These are phyloP conservation scores for Daldinia eschscholtzii DNA, from an alignment of 2,329 filamentous ascomycete species.

Conservation along the genomic window DNA sequence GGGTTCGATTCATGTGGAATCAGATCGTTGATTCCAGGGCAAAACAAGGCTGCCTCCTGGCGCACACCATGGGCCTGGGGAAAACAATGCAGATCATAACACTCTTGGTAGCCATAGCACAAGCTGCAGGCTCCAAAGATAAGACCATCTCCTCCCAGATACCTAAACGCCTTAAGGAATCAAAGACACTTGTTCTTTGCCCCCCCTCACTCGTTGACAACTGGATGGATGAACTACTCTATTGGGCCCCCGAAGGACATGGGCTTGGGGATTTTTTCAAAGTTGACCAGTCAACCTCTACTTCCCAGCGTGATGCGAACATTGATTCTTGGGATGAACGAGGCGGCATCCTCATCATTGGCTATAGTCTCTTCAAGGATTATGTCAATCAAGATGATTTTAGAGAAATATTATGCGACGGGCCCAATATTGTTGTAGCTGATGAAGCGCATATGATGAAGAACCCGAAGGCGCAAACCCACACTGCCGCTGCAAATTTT, in stretches of 20 bases:
- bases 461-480: conserved; percentile 67
- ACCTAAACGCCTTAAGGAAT: conserved; percentile 71
- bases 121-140: conserved; percentile 72
- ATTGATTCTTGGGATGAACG: conserved; percentile 71
- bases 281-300: conserved; percentile 60
- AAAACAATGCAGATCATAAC: conserved; percentile 95
- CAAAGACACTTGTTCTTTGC: conserved; percentile 79
- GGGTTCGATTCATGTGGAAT: conserved; percentile 90
- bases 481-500: conserved; percentile 69
- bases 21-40: conserved; percentile 74
- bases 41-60: conserved; percentile 81
- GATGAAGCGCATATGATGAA: conserved; percentile 90
- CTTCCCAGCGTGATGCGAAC: conserved; percentile 56
- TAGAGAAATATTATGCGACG: conserved; percentile 65
- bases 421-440: conserved; percentile 80
- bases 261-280: conserved; percentile 68
- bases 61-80: conserved; percentile 91
- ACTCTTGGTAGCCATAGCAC: conserved; percentile 79
- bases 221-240: conserved; percentile 81
- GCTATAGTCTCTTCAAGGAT: conserved; percentile 76
- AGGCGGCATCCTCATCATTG: conserved; percentile 82
- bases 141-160: conserved; percentile 72
- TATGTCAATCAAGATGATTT: conserved; percentile 53
- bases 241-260: conserved; percentile 71
- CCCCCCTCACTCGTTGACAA: conserved; percentile 82